These are phyloP conservation scores for Cucumis melo DNA, from an alignment of 306 rosid genomes.

Conservation along the genomic window DNA sequence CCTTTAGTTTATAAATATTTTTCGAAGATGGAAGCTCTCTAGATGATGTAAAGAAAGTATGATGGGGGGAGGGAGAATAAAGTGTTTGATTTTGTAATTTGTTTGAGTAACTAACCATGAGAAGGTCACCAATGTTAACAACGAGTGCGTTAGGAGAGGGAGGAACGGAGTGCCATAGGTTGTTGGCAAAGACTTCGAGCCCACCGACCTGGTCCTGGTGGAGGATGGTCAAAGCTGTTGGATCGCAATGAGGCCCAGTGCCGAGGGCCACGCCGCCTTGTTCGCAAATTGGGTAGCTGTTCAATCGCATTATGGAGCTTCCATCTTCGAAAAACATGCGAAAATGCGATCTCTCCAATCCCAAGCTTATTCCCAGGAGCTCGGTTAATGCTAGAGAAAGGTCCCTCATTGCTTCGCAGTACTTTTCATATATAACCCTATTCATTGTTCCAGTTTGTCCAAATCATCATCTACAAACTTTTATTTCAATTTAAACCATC, in stretches of 20 bases:
- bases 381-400: constrained; percentile 38
- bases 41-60: neutral
- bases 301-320: constrained; percentile 56
- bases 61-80: neutral
- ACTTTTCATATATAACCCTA: constrained; percentile 31
- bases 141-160: constrained; percentile 45
- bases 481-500: too few relatives aligned
- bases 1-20: too few relatives aligned
- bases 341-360: constrained; percentile 28
- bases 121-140: constrained; percentile 63
- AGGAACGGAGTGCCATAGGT: constrained; percentile 38
- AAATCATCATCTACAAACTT: neutral
- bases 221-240: constrained; percentile 61
- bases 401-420: constrained; percentile 46
- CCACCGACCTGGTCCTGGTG: constrained; percentile 67
- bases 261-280: constrained; percentile 40
- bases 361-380: constrained; percentile 57
- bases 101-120: constrained; percentile 22
- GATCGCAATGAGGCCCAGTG: constrained; percentile 80
- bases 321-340: constrained; percentile 42
- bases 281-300: constrained; percentile 53
- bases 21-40: too few relatives aligned
- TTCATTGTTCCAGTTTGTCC: constrained; percentile 2
- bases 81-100: neutral
- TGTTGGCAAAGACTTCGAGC: constrained; percentile 44